phyloP scores from a whole-genome alignment of 208 protist species.

The Wallacemonas rigidus region DNA sequence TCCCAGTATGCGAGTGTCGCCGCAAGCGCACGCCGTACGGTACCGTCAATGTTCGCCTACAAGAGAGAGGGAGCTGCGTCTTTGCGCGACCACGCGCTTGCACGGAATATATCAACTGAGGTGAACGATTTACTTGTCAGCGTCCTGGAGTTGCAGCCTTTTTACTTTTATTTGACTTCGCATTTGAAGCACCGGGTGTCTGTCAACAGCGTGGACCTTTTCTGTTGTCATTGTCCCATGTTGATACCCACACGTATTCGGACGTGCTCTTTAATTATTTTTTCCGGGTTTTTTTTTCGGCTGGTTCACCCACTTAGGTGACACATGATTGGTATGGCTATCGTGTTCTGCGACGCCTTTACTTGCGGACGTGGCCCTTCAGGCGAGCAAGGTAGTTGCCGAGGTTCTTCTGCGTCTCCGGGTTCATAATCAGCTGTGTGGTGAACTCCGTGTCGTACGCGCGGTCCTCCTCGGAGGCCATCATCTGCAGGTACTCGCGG shows the following conservation, averaged over 20 bases:
- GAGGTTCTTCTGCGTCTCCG: conserved; percentile 73
- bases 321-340: too few species aligned
- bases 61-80: background rate
- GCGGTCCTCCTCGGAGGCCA: conserved; percentile 74
- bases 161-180: too few species aligned
- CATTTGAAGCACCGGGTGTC: too few species aligned
- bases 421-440: conserved; percentile 63
- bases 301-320: background rate
- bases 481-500: conserved; percentile 70
- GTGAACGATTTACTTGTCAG: too few species aligned
- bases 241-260: background rate
- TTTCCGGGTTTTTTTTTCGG: background rate
- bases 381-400: conserved; percentile 59
- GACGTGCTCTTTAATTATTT: background rate
- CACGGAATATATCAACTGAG: too few species aligned
- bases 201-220: too few species aligned
- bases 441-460: conserved; percentile 84
- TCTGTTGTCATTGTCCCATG: too few species aligned
- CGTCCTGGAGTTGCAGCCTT: too few species aligned
- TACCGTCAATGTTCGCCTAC: background rate
- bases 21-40: background rate
- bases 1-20: too few species aligned
- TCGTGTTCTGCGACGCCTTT: background rate
- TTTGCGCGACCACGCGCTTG: too few species aligned
- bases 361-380: conserved; percentile 55